phyloP scores from a whole-genome alignment of 1,284 basidiomycete species.

The Pulveroboletus sp. region DNA sequence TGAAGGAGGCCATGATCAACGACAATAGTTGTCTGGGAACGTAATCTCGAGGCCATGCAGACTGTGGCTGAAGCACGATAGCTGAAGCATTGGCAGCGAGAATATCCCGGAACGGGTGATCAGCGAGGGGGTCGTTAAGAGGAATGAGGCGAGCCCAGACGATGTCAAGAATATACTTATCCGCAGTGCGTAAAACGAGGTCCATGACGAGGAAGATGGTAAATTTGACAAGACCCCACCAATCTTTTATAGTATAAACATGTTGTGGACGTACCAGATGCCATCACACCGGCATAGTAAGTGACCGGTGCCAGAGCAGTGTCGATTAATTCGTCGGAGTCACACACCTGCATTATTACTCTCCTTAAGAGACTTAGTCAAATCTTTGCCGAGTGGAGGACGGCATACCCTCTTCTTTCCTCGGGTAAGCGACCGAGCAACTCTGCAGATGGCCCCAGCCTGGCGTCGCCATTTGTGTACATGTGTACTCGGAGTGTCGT shows the following conservation, averaged over 20 bases:
- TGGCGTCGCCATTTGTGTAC: no score
- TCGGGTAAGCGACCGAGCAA: no score
- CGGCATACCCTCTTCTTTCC: no score
- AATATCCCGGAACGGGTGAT: constrained; percentile 26
- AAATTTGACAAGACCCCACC: background rate
- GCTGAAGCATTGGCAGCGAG: constrained; percentile 34
- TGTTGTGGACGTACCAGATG: constrained; percentile 4
- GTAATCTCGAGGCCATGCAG: constrained; percentile 81
- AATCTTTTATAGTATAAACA: constrained; percentile 28
- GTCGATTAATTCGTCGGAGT: no score
- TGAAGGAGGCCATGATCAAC: constrained; percentile 70
- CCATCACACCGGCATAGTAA: no score
- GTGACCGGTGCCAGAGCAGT: no score
- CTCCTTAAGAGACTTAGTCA: no score
- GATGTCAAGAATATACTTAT: constrained; percentile 78
- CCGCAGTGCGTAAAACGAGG: constrained; percentile 70
- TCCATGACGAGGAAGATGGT: constrained; percentile 60
- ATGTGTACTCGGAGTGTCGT: no score
- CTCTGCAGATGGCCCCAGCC: no score
- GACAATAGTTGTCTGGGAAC: constrained; percentile 80
- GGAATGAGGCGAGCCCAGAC: constrained; percentile 79
- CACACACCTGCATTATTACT: no score
- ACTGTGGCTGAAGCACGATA: constrained; percentile 33
- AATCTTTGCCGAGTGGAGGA: no score
- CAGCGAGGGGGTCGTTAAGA: constrained; percentile 39